Percentiles rank a stretch among this genome's conserved stretches.
These are phyloP conservation scores for Pseudoperonospora humuli DNA, from an alignment of 352 stramenopile species.

Conservation along the genomic window DNA sequence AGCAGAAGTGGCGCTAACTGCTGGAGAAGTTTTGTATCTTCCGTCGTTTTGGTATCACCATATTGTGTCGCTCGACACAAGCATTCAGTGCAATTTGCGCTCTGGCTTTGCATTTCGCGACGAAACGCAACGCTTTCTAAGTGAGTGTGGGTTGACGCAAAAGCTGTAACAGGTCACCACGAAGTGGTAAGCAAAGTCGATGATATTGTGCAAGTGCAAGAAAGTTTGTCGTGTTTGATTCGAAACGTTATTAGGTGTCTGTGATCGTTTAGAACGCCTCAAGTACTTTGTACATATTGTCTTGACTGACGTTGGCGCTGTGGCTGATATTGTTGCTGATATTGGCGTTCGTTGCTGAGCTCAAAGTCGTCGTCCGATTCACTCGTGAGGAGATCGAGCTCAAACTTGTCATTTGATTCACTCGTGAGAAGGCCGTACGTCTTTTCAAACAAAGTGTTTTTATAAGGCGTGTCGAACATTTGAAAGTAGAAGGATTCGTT, in stretches of 20 bases:
- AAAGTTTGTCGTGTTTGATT: slow-evolving; percentile 4
- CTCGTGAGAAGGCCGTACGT: slow-evolving; percentile 37
- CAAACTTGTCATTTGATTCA: slow-evolving; percentile 23
- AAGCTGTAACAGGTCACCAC: background rate
- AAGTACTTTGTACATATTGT: slow-evolving; percentile 17
- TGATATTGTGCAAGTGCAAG: slow-evolving; percentile 3
- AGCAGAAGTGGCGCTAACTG: slow-evolving; percentile 87
- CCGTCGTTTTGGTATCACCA: slow-evolving; percentile 94
- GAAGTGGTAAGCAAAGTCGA: background rate
- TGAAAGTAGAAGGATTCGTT: slow-evolving; percentile 58
- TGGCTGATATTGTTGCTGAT: too few species aligned
- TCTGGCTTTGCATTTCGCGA: slow-evolving; percentile 35
- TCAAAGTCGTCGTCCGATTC: slow-evolving; percentile 22
- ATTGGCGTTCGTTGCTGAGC: background rate
- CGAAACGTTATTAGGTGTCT: slow-evolving; percentile 6
- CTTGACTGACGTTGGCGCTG: background rate
- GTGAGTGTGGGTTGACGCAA: slow-evolving; percentile 28
- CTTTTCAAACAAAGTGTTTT: slow-evolving; percentile 30
- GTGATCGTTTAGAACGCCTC: slow-evolving; percentile 10
- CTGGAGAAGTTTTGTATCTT: slow-evolving; percentile 92
- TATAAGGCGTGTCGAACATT: slow-evolving; percentile 51
- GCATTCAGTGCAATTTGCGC: slow-evolving; percentile 92
- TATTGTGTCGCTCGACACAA: slow-evolving; percentile 92
- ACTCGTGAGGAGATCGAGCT: slow-evolving; percentile 24
- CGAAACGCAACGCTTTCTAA: slow-evolving; percentile 31